Evolutionary conservation across 208 protist genomes (phyloP), one percentile per base, ranked within the genome.

Genomic region (Leishmania tarentolae): DNA sequence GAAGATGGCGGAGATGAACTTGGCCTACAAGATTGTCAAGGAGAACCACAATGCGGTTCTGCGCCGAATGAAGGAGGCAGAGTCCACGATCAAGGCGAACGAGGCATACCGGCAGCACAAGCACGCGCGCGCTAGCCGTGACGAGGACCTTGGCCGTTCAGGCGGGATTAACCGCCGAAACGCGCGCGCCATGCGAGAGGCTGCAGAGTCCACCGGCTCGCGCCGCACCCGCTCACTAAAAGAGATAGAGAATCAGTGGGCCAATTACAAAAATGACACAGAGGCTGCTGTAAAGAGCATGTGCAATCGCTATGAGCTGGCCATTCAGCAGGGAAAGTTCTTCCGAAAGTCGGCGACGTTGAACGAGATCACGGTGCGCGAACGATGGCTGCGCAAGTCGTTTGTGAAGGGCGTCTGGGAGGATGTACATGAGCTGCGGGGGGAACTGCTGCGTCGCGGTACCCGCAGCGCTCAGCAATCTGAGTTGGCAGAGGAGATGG

Each of bases 341-440:
- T 96, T 98, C 75, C 82, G 92, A 28, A 96, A 96, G 83, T 92
- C 92, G n/a, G 79, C 92, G 35, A 89, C 87, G 50, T 79, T 97
- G 74, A 95, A 94, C 76, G 95, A 98, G 83, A 92, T 98, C 65
- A 97, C 92, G 21, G 93, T 90, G 79, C 85, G 93, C 9, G 95
- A 98, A 82, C 87, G 95, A 13, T 98, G 95, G 93, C 86, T 98
- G 66, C 91, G 95, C 65, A 96, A 96, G 87, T 86, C 86, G 65
- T 98, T 95, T 83, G 84, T 97, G 46, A 98, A 98, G 73, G 89
- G 86, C 1, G 81, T 97, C 3, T 98, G 95, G 93, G 93, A 98
- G 82, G 91, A 98, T 40, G 93, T 98, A 42, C 95, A 98, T 79
- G 95, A 98, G 82, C 81, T 96, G 61, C 88, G 95, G 21, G 95